Evolutionary conservation across 1,284 basidiomycete species (phyloP), one percentile per base, ranked within the genome.

Genomic region (Salmacisia buchloeana): DNA sequence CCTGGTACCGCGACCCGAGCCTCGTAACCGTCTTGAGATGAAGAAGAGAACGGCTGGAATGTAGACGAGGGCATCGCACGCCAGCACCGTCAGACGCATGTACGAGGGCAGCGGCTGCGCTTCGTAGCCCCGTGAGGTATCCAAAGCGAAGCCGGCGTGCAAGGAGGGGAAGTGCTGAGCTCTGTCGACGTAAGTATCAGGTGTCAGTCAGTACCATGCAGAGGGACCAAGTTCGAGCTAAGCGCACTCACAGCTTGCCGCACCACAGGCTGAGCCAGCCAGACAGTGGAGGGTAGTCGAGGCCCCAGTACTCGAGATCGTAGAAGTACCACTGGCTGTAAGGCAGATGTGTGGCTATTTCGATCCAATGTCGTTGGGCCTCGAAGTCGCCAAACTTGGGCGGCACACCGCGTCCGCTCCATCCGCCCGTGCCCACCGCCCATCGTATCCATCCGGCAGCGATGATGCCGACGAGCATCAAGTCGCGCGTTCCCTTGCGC

Each of bases 321-420:
- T 92, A 90, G 1, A 82, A 86, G 80, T 94, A 94, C 92, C 92
- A 94, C 70, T 88, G 81, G 9, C 82, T 83, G 29, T 85, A 74
- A 0, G 90, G 90, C 2, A 92, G 82, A 74, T 92, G 88, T 34
- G 86, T 81, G 0, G 91, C 91, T 46, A 94, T 80, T 72, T 94
- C 91, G 86, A 94, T 90, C 92, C 92, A 94, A 80, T 94, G 92
- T 59, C 92, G 84, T 75, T 94, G 92, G 0, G 92, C 92, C 80
- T 96, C 92, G 71, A 91, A 92, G 80, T 96, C 92, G 18, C 92
- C 92, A 68, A 85, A 89, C 86, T 93, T 87, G 0, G 92, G 92
- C 0, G 90, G 87, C 2, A 84, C 85, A 18, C 79, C 83, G 64
- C 85, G 80, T 5, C 92, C 74, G 89, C 91, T 91, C 81, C 91